Base-by-base conservation (phyloP, 2,329 filamentous ascomycete genomes). In the Dactylellina haptotyla region DNA sequence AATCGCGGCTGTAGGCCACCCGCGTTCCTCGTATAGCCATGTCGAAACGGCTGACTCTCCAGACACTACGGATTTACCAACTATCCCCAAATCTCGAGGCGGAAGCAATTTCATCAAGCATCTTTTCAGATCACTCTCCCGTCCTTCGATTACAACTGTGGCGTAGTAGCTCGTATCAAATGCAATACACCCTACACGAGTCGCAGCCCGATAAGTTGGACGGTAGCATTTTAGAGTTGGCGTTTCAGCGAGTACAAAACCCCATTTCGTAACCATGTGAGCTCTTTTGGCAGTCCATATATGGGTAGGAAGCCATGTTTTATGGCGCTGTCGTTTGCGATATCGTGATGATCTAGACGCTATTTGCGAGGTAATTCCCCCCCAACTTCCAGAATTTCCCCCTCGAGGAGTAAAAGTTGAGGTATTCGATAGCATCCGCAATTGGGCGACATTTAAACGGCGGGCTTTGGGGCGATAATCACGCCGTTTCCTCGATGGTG, bases 131-230 rank as follows among this genome's bases (percentile, higher is more conserved):
- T 88, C 89, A 28, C 83, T 81, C 41, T 87, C 83, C 12, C 84
- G 82, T 0, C 93, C 95, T 76, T 89, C 88, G 2, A 98, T 80
- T 12, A 89, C 86, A 76, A 98, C 90, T 0, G 92, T 97, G 77
- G 91, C 91, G 83, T 95, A 90, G 80, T 97, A 99, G 80, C 93
- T 98, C 84, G 88, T 91, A 81, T 99, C 95, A 93, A 94, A 98
- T 0, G 89, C 89, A 45, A 98, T 84, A 20, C 90, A 90, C 3
- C 95, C 93, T 76, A 89, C 87, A 58, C 89, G 85, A 26, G 88
- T 88, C 58, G 88, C 87, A 20, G 92, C 89, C 75, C 93, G 88
- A 82, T 98, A 93, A 0, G 92, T 95, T 48, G 92, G 88, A 56
- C 95, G 85, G 80, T 97, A 97, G 57, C 90, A 89, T 83, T 99